Evolutionary conservation across 371 early-diverging fungal species (phyloP).

Genomic region (Catenaria anguillulae): DNA sequence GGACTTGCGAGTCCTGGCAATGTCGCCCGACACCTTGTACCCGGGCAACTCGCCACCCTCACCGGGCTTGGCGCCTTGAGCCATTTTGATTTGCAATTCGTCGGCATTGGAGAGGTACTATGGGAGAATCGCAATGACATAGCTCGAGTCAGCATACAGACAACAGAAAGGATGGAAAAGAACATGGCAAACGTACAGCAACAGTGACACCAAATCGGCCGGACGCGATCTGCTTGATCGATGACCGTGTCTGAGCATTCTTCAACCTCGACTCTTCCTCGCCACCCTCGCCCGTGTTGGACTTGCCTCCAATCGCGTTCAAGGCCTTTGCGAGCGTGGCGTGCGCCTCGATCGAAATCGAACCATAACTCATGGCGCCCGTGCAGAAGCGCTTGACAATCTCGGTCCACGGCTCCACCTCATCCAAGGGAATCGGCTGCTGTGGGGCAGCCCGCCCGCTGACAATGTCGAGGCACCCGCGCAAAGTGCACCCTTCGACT

Average conservation of each 20-base stretch:
- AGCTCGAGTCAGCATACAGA: too few species aligned
- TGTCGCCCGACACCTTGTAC: slow-evolving; percentile 72
- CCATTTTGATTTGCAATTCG: slow-evolving; percentile 96
- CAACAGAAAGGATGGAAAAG: too few species aligned
- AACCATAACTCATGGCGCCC: slow-evolving; percentile 98
- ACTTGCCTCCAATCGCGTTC: slow-evolving; percentile 89
- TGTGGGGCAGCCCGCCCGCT: slow-evolving; percentile 38
- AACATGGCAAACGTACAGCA: too few species aligned
- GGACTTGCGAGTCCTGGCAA: slow-evolving; percentile 84
- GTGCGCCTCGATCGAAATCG: slow-evolving; percentile 88
- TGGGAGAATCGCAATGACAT: too few species aligned
- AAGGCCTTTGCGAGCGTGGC: slow-evolving; percentile 81
- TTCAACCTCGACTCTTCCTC: slow-evolving; percentile 32
- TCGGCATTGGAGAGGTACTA: slow-evolving; percentile 84
- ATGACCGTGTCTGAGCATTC: slow-evolving; percentile 69
- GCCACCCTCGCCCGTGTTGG: slow-evolving; percentile 96
- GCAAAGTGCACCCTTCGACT: slow-evolving; percentile 80
- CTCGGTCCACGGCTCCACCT: slow-evolving; percentile 90
- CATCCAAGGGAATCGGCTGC: slow-evolving; percentile 67
- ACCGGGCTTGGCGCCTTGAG: slow-evolving; percentile 96
- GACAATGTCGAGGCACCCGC: slow-evolving; percentile 83
- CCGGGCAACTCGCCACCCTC: slow-evolving; percentile 80
- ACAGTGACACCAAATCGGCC: slow-evolving; percentile 94
- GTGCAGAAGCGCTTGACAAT: slow-evolving; percentile 93
- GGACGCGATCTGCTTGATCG: slow-evolving; percentile 95